Evolutionary conservation across 208 protist genomes (phyloP).

Genomic region (Crithidia expoeki): DNA sequence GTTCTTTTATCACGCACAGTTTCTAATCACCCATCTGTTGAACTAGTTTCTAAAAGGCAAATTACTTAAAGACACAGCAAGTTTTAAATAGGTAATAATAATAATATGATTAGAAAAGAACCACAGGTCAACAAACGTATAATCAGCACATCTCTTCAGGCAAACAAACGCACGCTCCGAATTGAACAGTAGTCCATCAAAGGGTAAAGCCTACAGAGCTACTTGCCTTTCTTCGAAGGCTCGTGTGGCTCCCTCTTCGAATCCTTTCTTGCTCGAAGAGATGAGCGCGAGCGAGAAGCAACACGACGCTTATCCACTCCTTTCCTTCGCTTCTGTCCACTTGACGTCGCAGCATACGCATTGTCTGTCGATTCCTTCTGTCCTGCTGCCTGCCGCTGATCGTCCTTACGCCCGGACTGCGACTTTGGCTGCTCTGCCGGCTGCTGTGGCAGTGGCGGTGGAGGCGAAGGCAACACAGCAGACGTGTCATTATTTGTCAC

Average conservation of each 20-base stretch:
- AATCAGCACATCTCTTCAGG: neutral
- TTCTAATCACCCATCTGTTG: too few species aligned
- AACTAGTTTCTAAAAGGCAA: too few species aligned
- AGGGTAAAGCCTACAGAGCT: neutral
- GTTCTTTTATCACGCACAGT: too few species aligned
- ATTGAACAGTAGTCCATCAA: too few species aligned
- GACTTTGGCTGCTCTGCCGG: neutral
- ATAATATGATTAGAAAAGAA: too few species aligned
- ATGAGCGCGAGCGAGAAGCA: neutral
- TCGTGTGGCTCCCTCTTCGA: neutral
- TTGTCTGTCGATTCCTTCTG: neutral
- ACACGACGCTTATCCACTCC: neutral
- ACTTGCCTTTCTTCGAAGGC: neutral
- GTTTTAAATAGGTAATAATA: too few species aligned
- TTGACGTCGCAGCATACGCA: neutral
- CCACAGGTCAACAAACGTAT: neutral
- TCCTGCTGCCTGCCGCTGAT: neutral
- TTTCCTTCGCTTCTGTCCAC: neutral
- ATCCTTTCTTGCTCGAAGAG: neutral
- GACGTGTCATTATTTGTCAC: neutral
- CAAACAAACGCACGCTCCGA: too few species aligned
- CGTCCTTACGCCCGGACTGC: too few species aligned
- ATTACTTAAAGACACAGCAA: too few species aligned
- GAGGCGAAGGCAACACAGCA: neutral
- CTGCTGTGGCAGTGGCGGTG: neutral